These are phyloP conservation scores for Lepraria neglecta DNA, from an alignment of 495 filamentous ascomycete species.

Conservation along the genomic window DNA sequence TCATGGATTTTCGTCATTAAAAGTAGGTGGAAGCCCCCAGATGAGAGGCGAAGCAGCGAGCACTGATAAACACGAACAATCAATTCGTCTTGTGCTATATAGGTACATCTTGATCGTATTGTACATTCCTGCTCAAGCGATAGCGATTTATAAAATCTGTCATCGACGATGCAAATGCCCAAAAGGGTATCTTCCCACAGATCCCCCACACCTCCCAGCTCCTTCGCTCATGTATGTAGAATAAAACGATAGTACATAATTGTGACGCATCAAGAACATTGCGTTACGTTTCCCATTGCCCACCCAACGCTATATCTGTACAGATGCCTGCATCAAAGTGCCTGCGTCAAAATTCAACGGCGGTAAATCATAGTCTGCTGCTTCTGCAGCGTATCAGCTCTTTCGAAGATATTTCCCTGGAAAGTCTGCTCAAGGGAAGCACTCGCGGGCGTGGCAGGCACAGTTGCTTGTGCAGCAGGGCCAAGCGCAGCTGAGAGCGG, in stretches of 20 bases:
- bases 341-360: background rate
- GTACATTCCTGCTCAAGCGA: background rate
- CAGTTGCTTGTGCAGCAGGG: slow-evolving; percentile 80
- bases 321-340: background rate
- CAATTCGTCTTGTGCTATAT: no score
- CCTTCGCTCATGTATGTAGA: slow-evolving; percentile 14
- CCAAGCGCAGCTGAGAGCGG: slow-evolving; percentile 82
- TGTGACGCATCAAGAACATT: background rate
- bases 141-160: background rate
- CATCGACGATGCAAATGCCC: background rate
- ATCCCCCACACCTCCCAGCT: slow-evolving; percentile 12
- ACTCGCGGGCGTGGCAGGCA: slow-evolving; percentile 63
- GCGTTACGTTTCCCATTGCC: background rate
- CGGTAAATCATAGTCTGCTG: slow-evolving; percentile 39
- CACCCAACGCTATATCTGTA: background rate
- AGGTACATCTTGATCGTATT: background rate
- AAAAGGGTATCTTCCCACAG: slow-evolving; percentile 7
- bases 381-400: slow-evolving; percentile 63
- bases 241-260: background rate
- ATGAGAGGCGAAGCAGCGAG: no score
- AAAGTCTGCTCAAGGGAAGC: slow-evolving; percentile 60
- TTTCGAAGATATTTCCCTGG: slow-evolving; percentile 64
- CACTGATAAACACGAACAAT: no score
- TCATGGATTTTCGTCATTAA: no score
- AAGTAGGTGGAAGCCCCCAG: no score